A percentile compares a stretch with the other conserved stretches of the same genome.
Conservation (phyloP, 176 grass and related monocot species). For the Eragrostis curvula region DNA sequence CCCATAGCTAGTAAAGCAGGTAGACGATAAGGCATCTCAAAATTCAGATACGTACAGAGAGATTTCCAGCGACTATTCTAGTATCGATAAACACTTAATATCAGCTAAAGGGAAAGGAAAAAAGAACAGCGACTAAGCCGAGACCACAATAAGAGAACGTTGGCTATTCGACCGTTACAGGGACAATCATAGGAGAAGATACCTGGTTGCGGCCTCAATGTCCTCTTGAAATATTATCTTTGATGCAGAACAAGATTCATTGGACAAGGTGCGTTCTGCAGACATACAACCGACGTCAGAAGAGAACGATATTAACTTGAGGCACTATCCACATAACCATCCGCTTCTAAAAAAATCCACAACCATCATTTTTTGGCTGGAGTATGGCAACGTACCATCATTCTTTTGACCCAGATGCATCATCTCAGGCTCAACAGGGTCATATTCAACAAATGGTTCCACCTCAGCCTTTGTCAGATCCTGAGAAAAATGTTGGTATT, state of each 20-base stretch:
- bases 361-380: not conserved
- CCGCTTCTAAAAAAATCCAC: too few relatives aligned
- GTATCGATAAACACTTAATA: not conserved
- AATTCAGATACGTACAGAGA: not conserved
- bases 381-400: not conserved
- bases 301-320: not conserved
- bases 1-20: not conserved
- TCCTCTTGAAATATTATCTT: constrained; percentile 37
- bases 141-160: not conserved
- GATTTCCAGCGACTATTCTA: not conserved
- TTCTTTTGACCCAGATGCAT: constrained; percentile 1
- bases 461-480: not conserved
- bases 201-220: constrained; percentile 43
- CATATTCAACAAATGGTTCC: constrained; percentile 17
- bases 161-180: not conserved
- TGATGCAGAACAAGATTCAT: constrained; percentile 23
- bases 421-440: not conserved
- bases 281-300: constrained; percentile 5
- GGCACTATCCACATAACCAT: not conserved
- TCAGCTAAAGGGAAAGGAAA: not conserved
- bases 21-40: not conserved
- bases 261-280: not conserved
- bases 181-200: constrained; percentile 18
- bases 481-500: constrained; percentile 9
- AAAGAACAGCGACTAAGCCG: not conserved